Conservation (phyloP, 2,329 filamentous ascomycete species). For the Pseudogymnoascus sp. region DNA sequence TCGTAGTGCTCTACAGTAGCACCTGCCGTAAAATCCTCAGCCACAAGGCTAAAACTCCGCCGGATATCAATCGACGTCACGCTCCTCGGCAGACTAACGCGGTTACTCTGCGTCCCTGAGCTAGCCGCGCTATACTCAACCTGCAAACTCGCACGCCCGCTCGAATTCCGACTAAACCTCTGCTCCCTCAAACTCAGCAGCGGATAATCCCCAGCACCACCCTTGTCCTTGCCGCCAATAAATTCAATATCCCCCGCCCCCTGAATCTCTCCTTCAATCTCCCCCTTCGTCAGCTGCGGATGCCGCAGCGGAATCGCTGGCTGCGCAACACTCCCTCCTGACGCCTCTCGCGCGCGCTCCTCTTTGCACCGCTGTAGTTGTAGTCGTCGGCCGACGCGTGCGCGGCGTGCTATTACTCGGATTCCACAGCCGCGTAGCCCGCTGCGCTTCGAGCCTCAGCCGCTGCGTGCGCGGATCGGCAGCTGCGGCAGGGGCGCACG, state of each 20-base stretch:
- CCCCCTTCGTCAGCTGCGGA: conserved; percentile 23
- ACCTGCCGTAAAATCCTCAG: conserved; percentile 12
- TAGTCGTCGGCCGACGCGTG: conserved; percentile 38
- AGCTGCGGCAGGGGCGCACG: conserved; percentile 20
- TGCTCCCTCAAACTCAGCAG: conserved; percentile 52
- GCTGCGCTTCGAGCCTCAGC: conserved; percentile 19
- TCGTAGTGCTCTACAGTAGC: neutral
- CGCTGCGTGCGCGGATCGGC: conserved; percentile 23
- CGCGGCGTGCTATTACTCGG: conserved; percentile 55
- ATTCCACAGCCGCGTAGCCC: conserved; percentile 47
- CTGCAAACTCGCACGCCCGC: conserved; percentile 37
- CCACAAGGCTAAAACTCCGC: conserved; percentile 15
- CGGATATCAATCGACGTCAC: conserved; percentile 26
- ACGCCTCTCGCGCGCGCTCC: conserved; percentile 27
- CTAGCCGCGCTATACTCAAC: conserved; percentile 39
- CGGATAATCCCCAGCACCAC: conserved; percentile 44
- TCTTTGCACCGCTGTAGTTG: conserved; percentile 28
- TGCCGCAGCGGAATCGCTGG: conserved; percentile 26
- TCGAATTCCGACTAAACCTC: conserved; percentile 44
- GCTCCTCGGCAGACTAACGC: conserved; percentile 27
- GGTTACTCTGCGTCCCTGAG: conserved; percentile 20
- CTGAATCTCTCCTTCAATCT: conserved; percentile 20
- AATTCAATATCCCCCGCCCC: neutral
- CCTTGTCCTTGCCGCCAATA: conserved; percentile 15
- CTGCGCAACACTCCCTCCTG: conserved; percentile 10